phyloP scores from a whole-genome alignment of 2,329 filamentous ascomycete species.

The Coleophoma eucalyptorum region DNA sequence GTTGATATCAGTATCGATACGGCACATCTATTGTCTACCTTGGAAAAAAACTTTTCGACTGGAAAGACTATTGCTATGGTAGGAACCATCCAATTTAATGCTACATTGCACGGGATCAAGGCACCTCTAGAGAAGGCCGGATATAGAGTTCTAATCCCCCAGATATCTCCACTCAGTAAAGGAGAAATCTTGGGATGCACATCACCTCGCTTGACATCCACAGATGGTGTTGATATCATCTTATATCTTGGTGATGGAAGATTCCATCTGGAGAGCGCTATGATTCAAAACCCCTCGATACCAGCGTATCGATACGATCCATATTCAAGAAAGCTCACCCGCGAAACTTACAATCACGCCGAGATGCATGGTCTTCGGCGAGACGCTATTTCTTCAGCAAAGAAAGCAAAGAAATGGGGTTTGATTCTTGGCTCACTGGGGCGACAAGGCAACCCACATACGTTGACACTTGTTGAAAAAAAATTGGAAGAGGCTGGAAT shows the following conservation, averaged over 20 bases:
- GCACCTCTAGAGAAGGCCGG: conserved; percentile 77
- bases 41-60: conserved; percentile 81
- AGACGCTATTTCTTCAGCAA: conserved; percentile 72
- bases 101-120: conserved; percentile 84
- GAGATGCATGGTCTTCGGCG: conserved; percentile 83
- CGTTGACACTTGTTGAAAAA: conserved; percentile 80
- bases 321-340: conserved; percentile 86
- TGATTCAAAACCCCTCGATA: conserved; percentile 94
- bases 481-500: conserved; percentile 69
- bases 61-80: conserved; percentile 90
- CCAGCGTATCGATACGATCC: conserved; percentile 96
- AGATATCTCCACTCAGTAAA: conserved; percentile 88
- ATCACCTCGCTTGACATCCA: conserved; percentile 64
- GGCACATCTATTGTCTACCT: conserved; percentile 76
- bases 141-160: conserved; percentile 81
- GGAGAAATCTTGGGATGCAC: conserved; percentile 98
- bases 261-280: conserved; percentile 96
- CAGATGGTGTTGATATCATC: conserved; percentile 67
- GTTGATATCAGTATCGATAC: conserved; percentile 97
- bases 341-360: conserved; percentile 86
- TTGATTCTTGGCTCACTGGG: conserved; percentile 90
- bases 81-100: conserved; percentile 98
- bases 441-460: conserved; percentile 92
- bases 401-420: conserved; percentile 82
- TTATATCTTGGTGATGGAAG: conserved; percentile 89